phyloP scores from a whole-genome alignment of 108 stramenopile species.

The Cylindrotheca closterium region DNA sequence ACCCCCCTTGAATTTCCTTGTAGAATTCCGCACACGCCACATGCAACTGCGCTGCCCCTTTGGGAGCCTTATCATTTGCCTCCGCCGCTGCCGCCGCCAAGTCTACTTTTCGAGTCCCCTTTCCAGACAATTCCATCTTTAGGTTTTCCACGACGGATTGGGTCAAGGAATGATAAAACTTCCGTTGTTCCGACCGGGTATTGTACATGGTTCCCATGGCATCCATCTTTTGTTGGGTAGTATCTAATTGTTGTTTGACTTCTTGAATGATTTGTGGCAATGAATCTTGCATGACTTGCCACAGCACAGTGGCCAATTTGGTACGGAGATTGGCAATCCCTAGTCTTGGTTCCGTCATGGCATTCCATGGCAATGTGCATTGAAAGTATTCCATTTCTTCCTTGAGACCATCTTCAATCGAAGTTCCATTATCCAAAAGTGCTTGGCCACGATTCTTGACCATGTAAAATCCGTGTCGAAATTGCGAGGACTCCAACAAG shows the following conservation, averaged over 20 bases:
- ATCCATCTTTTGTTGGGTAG: slow-evolving; percentile 1
- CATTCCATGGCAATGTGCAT: slow-evolving; percentile 53
- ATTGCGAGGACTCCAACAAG: slow-evolving; percentile 41
- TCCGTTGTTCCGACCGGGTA: slow-evolving; percentile 44
- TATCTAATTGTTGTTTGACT: slow-evolving; percentile 13
- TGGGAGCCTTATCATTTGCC: neutral
- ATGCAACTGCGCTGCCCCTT: slow-evolving; percentile 39
- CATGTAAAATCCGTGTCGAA: slow-evolving; percentile 60
- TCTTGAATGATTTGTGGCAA: slow-evolving; percentile 48
- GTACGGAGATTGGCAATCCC: slow-evolving; percentile 49
- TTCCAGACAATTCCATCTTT: slow-evolving; percentile 42
- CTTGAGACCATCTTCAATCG: slow-evolving; percentile 39
- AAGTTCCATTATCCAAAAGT: slow-evolving; percentile 37
- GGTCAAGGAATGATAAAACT: slow-evolving; percentile 37
- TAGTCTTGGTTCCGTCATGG: slow-evolving; percentile 33
- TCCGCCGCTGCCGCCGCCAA: neutral
- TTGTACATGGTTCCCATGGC: slow-evolving; percentile 20
- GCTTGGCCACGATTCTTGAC: slow-evolving; percentile 71
- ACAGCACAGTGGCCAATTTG: slow-evolving; percentile 48
- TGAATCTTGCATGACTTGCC: slow-evolving; percentile 43
- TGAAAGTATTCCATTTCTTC: slow-evolving; percentile 54
- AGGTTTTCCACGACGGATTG: slow-evolving; percentile 31
- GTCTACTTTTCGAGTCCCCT: slow-evolving; percentile 16
- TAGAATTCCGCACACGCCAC: slow-evolving; percentile 31
- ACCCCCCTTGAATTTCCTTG: slow-evolving; percentile 31